Evolutionary conservation across 306 rosid genomes (phyloP), one percentile per base, ranked within the genome.

Genomic region (Alnus glutinosa): DNA sequence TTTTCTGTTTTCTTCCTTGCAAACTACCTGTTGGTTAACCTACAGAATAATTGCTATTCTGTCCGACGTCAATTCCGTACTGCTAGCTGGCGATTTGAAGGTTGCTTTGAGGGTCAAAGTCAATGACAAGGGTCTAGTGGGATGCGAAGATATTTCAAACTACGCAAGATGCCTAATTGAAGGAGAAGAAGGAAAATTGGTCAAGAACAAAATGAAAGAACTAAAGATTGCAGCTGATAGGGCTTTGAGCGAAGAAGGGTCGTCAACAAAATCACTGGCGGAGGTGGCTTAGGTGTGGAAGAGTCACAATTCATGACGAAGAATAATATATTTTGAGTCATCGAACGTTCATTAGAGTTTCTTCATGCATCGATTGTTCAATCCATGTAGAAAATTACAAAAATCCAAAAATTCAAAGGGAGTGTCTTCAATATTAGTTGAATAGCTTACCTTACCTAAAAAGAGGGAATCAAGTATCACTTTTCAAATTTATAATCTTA

Each of bases 271-370:
- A 15, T 63, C 79, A n/a, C 79, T 55, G 4, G 81, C 76, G 0
- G 76, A 76, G 68, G 73, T 83, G 42, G 81, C 75, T 12, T 16
- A 66, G 14, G 55, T 76, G 9, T 79, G 81, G 84, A 79, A 72
- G 51, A 6, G 28, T n/a, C 54, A 78, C 59, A 42, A 34, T 34
- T 34, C 1, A 34, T 23, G 28, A 23, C 28, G 28, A 23, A 23
- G 28, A 23, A 23, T 23, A 23, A 23, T 23, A 23, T 23, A 23
- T 23, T 23, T 23, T 23, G 28, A 23, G 28, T 23, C 28, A 23
- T 23, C 28, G 28, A 23, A 23, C 28, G 28, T 23, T 23, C 28
- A 23, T 23, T 23, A 23, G 28, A 23, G 28, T 23, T 23, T 23
- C 28, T 23, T 23, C 28, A 0, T 0, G 28, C 28, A 23, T 23